A percentile compares a stretch with the other conserved stretches of the same genome.
Evolutionary conservation across 345 rosid species (phyloP).

Genomic region (Syzygium jambos): DNA sequence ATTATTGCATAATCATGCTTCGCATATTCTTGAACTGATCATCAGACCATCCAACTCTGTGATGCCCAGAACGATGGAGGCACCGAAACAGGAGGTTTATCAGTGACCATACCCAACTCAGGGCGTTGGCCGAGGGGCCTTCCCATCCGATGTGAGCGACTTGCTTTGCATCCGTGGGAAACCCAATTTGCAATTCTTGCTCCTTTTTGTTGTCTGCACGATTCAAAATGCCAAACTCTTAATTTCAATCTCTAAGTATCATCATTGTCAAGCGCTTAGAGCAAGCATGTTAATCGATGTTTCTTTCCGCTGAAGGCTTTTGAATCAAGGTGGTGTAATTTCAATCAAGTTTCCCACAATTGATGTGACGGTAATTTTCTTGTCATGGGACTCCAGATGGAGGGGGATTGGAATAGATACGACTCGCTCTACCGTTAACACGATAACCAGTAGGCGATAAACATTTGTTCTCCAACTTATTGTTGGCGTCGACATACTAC

Average conservation of each 20-base stretch:
- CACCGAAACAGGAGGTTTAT: neutral
- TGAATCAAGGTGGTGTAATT: neutral
- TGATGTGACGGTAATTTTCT: neutral
- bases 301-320: neutral
- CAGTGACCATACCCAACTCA: constrained; percentile 48
- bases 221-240: neutral
- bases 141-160: constrained; percentile 71
- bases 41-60: neutral
- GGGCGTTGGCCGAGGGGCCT: constrained; percentile 38
- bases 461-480: neutral
- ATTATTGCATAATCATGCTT: neutral
- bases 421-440: neutral
- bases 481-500: neutral
- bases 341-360: neutral
- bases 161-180: constrained; percentile 82
- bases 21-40: neutral
- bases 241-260: neutral
- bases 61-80: neutral
- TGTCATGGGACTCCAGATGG: neutral
- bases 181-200: constrained; percentile 49
- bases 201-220: constrained; percentile 47
- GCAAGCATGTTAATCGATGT: neutral
- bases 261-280: neutral
- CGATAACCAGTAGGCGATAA: neutral
- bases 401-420: neutral